Evolutionary conservation across 495 filamentous ascomycete genomes (phyloP), one percentile per base, ranked within the genome.

Genomic region (Evansstolkia leycettana): DNA sequence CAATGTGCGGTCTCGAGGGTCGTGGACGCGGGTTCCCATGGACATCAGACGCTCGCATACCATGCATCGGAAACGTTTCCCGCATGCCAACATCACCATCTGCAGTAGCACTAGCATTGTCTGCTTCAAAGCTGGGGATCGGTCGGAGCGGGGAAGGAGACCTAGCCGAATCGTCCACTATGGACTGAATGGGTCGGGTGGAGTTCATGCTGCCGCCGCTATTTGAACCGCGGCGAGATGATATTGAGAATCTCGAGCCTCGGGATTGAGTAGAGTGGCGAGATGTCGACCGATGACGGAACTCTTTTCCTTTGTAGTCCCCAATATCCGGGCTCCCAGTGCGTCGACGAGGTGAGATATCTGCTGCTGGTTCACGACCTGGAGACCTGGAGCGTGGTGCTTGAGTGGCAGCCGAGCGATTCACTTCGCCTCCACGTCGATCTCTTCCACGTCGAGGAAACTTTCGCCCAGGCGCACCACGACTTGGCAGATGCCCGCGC

Each of bases 71-170:
- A 36, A 57, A 60, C 8, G 46, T 41, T 36, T 67, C 59, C 31
- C 46, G 53, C 23, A 50, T 25, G 23, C 37, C 33, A 33, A 30
- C 36, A 28, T 48, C 51, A 7, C 42, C 41, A 38, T 60, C 48
- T 7, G 31, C 38, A 14, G 45, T 20, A 28, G 41, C 43, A 18
- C 44, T 43, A 10, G 34, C 17, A 30, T 46, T 50, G 14, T 55
- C 59, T 12, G 54, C 36, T 28, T 65, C 57, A 36, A 50, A 58
- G 34, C 45, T 55, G 23, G 60, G 44, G 14, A 54, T 53, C 7
- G 47, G 54, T 5, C 64, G 60, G 20, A 40, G 47, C 28, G 64
- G 65, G 23, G 68, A 66, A 5, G 54, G 55, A 19, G 64, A 58
- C 17, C 52, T 50, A 15, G 33, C 34, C 2, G 42, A 44, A 25